phyloP scores from a whole-genome alignment of 352 stramenopile species.

The Phytophthora kernoviae region DNA sequence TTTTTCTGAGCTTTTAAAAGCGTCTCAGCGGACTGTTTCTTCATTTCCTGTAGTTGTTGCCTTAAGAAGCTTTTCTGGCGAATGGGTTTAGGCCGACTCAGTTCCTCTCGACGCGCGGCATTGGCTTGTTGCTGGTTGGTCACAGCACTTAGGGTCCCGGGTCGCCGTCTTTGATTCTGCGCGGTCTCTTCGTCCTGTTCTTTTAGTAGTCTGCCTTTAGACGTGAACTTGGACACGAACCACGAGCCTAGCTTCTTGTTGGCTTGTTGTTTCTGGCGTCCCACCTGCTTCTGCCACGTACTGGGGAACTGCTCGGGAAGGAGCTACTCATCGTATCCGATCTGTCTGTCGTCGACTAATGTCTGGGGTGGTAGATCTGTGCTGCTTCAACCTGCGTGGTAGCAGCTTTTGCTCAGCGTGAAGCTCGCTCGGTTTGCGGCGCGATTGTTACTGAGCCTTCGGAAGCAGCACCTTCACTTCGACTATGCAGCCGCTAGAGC shows the following conservation, averaged over 20 bases:
- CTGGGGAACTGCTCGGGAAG: slow-evolving; percentile 12
- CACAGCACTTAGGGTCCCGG: slow-evolving; percentile 43
- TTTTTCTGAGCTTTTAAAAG: slow-evolving; percentile 46
- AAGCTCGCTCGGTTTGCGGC: slow-evolving; percentile 4
- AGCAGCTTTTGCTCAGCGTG: no score
- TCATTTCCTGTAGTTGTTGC: slow-evolving; percentile 78
- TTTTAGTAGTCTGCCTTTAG: slow-evolving; percentile 63
- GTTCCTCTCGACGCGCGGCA: slow-evolving; percentile 26
- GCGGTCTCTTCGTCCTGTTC: slow-evolving; percentile 68
- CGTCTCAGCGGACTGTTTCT: slow-evolving; percentile 67
- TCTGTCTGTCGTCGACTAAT: no score
- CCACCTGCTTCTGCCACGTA: slow-evolving; percentile 57
- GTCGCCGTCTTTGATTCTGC: slow-evolving; percentile 43
- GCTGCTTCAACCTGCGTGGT: no score
- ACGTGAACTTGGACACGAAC: slow-evolving; percentile 70
- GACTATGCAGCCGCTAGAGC: no score
- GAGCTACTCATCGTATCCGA: slow-evolving; percentile 46
- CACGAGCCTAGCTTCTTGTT: slow-evolving; percentile 68
- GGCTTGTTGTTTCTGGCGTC: slow-evolving; percentile 60
- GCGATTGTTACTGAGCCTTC: slow-evolving; percentile 26
- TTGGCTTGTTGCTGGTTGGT: slow-evolving; percentile 40
- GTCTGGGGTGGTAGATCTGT: no score
- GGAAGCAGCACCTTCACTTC: not conserved
- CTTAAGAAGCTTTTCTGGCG: slow-evolving; percentile 72
- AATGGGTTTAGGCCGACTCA: slow-evolving; percentile 42